Evolutionary conservation across 257 asterid genomes (phyloP).

Genomic region (Solanum arcanum): DNA sequence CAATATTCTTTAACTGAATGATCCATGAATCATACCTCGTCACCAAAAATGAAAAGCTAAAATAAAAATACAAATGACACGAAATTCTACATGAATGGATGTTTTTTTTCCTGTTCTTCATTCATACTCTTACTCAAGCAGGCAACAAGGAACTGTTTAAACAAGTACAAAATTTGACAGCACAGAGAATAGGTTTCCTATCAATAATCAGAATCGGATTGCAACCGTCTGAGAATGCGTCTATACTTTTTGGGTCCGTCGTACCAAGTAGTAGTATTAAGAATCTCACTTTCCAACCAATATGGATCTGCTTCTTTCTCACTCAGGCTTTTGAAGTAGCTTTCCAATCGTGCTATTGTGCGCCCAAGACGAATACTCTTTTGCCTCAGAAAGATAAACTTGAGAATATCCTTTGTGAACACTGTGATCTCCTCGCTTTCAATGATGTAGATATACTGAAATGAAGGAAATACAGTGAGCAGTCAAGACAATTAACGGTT

Average conservation of each 20-base stretch:
- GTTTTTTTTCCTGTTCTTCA: background rate
- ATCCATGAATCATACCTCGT: background rate
- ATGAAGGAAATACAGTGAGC: background rate
- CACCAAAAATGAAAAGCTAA: background rate
- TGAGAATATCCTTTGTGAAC: conserved; percentile 37
- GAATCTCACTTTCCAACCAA: conserved; percentile 46
- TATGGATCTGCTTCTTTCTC: conserved; percentile 28
- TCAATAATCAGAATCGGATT: background rate
- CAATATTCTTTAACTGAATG: background rate
- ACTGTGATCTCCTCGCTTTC: conserved; percentile 48
- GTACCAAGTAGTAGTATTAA: conserved; percentile 42
- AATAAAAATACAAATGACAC: background rate
- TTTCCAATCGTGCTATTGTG: conserved; percentile 19
- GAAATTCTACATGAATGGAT: background rate
- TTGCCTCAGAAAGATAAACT: conserved; percentile 33
- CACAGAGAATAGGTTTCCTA: background rate
- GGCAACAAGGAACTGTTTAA: background rate
- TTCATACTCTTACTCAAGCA: background rate
- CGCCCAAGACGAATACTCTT: conserved; percentile 59
- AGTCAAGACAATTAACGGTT: background rate
- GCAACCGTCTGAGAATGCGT: conserved; percentile 2
- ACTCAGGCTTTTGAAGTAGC: conserved; percentile 11
- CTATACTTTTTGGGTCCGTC: conserved; percentile 49
- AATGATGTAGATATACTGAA: conserved; percentile 62
- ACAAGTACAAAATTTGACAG: background rate